Percentiles rank a stretch among this genome's conserved stretches.
phyloP scores from a whole-genome alignment of 2,329 filamentous ascomycete species.

The Penicillium italicum region DNA sequence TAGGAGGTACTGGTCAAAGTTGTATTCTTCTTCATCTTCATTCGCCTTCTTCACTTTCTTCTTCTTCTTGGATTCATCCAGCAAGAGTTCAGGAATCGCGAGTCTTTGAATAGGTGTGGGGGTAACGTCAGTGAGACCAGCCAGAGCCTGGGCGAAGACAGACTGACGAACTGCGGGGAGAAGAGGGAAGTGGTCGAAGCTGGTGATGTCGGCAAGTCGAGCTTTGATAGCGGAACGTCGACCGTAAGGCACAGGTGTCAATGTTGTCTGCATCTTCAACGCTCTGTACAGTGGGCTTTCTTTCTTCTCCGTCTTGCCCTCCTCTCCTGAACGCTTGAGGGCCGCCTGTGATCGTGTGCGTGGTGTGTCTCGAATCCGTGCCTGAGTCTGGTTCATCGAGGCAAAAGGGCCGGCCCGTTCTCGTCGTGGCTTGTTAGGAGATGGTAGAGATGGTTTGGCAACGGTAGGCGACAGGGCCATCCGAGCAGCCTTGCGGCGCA shows the following conservation, averaged over 20 bases:
- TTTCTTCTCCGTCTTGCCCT: conserved; percentile 41
- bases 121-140: conserved; percentile 67
- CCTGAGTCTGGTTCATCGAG: conserved; percentile 56
- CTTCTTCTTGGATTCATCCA: conserved; percentile 47
- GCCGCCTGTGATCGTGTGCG: conserved; percentile 39
- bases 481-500: conserved; percentile 36
- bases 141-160: conserved; percentile 68
- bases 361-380: conserved; percentile 44
- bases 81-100: conserved; percentile 75
- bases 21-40: conserved; percentile 37
- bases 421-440: conserved; percentile 37
- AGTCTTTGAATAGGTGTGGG: conserved; percentile 89
- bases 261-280: conserved; percentile 85
- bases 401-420: conserved; percentile 54
- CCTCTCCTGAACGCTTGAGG: conserved; percentile 41
- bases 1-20: conserved; percentile 69
- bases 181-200: conserved; percentile 77
- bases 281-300: conserved; percentile 65
- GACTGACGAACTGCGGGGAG: conserved; percentile 68
- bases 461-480: conserved; percentile 39
- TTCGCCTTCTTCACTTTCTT: conserved; percentile 29
- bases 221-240: conserved; percentile 61
- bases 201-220: conserved; percentile 62
- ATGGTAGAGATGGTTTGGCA: conserved; percentile 21
- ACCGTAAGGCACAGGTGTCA: conserved; percentile 73